phyloP scores from a whole-genome alignment of 2,329 filamentous ascomycete species.

The Proliferodiscus dingleyae region DNA sequence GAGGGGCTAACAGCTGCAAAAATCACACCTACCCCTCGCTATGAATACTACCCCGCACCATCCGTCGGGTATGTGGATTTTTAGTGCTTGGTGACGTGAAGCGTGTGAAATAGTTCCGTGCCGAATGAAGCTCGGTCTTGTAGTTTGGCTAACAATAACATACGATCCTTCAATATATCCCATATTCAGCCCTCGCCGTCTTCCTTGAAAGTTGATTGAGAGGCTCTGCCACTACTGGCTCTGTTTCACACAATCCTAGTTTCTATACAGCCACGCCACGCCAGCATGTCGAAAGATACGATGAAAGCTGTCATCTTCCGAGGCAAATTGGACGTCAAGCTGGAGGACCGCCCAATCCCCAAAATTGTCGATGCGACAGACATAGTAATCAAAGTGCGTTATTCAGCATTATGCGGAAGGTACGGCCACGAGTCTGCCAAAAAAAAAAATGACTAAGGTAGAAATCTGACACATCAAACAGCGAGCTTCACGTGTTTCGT shows the following conservation, averaged over 20 bases:
- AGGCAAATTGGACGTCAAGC: conserved; percentile 37
- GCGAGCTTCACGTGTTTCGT: conserved; percentile 81
- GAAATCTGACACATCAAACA: conserved; percentile 31
- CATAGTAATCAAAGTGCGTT: conserved; percentile 76
- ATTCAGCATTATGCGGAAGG: conserved; percentile 85
- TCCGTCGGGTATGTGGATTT: no score
- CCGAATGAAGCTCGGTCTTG: background rate
- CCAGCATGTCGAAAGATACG: conserved; percentile 37
- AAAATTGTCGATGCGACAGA: conserved; percentile 66
- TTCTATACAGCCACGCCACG: no score
- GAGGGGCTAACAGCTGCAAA: no score
- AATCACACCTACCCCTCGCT: background rate
- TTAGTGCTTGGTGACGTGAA: no score
- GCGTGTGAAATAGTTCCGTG: no score
- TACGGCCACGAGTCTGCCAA: conserved; percentile 40
- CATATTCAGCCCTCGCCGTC: no score
- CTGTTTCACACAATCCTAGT: no score
- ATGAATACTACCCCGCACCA: no score
- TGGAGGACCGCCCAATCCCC: conserved; percentile 78
- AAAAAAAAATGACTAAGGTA: background rate
- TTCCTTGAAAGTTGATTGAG: no score
- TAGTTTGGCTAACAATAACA: background rate
- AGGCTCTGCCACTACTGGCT: no score
- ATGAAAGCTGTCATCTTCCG: conserved; percentile 93
- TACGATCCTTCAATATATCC: no score